Evolutionary conservation across 192 early-diverging fungal genomes (phyloP).

Genomic region (Rhizophagus sp.): DNA sequence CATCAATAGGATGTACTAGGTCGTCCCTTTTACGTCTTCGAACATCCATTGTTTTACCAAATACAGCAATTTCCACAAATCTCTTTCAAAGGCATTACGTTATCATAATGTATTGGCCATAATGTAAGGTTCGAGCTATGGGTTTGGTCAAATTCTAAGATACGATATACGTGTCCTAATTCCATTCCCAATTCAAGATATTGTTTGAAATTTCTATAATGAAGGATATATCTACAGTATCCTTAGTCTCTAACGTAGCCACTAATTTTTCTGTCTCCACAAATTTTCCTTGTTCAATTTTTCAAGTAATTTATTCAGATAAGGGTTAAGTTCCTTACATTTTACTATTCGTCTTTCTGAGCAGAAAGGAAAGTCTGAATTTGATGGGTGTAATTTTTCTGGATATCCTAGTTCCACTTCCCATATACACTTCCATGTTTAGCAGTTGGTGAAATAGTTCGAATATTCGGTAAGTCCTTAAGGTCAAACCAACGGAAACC

Average conservation of each 20-base stretch:
- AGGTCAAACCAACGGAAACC: conserved; percentile 5
- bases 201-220: conserved; percentile 23
- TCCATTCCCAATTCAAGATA: conserved; percentile 10
- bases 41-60: too few species aligned
- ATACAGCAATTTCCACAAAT: too few species aligned
- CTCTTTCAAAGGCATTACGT: too few species aligned
- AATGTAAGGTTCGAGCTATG: too few species aligned
- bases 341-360: conserved; percentile 9
- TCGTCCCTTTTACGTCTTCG: too few species aligned
- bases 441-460: conserved; percentile 2
- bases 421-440: conserved; percentile 10
- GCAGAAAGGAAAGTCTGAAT: neutral
- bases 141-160: too few species aligned
- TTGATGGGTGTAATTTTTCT: too few species aligned
- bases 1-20: too few species aligned
- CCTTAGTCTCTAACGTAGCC: conserved; percentile 9
- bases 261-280: conserved; percentile 22
- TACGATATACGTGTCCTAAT: too few species aligned
- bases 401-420: too few species aligned
- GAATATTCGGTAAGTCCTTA: conserved; percentile 12
- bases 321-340: neutral
- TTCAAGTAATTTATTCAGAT: conserved; percentile 5
- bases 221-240: conserved; percentile 9
- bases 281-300: neutral
- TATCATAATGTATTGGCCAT: too few species aligned